Evolutionary conservation across 495 filamentous ascomycete genomes (phyloP), one percentile per base, ranked within the genome.

Genomic region (Daldinia decipiens): DNA sequence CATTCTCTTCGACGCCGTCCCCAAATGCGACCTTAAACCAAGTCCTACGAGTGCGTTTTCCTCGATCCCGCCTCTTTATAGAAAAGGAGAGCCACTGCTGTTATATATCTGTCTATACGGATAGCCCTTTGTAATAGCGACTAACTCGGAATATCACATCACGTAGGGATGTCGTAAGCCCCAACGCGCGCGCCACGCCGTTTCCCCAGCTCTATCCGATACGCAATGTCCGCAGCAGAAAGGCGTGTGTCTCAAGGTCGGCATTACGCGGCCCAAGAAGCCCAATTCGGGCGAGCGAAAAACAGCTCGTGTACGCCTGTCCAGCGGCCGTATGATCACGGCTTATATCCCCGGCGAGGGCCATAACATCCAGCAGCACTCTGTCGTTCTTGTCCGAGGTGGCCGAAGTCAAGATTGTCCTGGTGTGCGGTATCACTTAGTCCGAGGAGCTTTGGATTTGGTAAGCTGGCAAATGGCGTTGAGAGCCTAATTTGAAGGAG

Each of bases 341-440:
- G 89, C 89, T 62, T 97, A 96, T 85, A 99, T 99, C 74, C 92
- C 93, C 19, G 96, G 95, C 70, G 93, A 98, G 87, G 95, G 95
- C 34, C 95, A 99, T 83, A 99, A 98, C 84, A 93, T 97, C 70
- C 95, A 97, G 85, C 95, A 98, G 87, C 95, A 99, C 85, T 93
- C 91, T 77, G 95, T 99, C 34, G 95, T 99, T 57, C 83, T 98
- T 67, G 94, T 98, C 12, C 86, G 95, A 64, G 95, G 95, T 52
- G 95, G 95, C 15, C 82, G 95, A 72, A 87, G 87, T 53, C 95
- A 98, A 87, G 95, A 99, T 90, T 98, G 95, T 83, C 95, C 95
- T 60, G 95, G 95, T 87, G 95, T 99, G 82, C 91, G 93, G 74
- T 99, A 99, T 78, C 90, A 94, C 78, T 82, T 97, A 73, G 92